Base-by-base conservation (phyloP, 1,284 basidiomycete genomes). In the Fomitopsis pinicola region DNA sequence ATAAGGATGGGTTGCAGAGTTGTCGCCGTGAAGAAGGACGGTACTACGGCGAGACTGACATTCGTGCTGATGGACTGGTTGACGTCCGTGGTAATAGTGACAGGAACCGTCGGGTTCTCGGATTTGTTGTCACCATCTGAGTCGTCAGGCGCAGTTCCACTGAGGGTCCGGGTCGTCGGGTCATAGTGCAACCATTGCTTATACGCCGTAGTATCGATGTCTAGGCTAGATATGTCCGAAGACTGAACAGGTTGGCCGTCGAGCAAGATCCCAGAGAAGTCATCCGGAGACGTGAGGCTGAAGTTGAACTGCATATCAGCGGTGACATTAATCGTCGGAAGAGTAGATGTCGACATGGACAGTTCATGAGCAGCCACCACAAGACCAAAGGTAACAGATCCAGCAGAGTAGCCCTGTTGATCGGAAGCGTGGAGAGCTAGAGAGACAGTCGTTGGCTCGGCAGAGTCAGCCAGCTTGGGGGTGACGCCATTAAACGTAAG, bases 401-500 rank as follows among this genome's bases (percentile, higher is more conserved):
- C 70, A 35, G 83, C 82, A 7, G 83, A 82, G 66, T 88, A 89
- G 14, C 88, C 86, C 66, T 83, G 75, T 66, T 85, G 80, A 62
- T 90, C 89, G 12, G 89, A 86, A 12, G 81, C 85, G 67, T 85
- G 81, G 26, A 94, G 74, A 38, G 76, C 73, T n/a, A 92, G 77
- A 22, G 82, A 74, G 52, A 89, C 65, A 6, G 70, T 67, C 60
- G 73, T 67, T 12, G 83, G 81, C 33, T 76, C 72, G 50, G 74
- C 59, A 40, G 80, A 59, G 55, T 69, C 71, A 22, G 73, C 68
- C 14, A 76, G 71, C 55, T 66, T 60, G 7, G 94, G 95, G 1
- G 89, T 83, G 28, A 91, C 81, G 9, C 96, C 96, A 67, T 89
- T 83, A 59, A 97, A 83, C 0, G 95, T 95, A 62, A 92, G 76